These are phyloP conservation scores for Acanthamoeba royreba DNA, from an alignment of 208 protist genomes.

Conservation along the genomic window DNA sequence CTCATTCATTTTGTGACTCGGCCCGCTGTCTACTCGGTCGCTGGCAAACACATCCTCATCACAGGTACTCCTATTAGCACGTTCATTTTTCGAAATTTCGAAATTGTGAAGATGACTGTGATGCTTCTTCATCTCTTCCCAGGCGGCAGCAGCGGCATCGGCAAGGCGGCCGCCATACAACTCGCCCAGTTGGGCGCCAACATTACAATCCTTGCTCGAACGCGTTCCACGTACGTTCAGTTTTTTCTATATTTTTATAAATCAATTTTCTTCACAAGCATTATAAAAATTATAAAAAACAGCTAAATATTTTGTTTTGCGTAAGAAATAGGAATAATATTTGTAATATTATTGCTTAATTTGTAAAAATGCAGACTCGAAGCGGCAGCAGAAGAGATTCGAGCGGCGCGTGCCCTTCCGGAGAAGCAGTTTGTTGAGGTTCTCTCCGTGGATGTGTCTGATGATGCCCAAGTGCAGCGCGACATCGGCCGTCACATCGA, in stretches of 20 bases:
- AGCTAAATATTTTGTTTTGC: too few species aligned
- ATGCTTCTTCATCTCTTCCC: background rate
- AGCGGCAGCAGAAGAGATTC: conserved; percentile 9
- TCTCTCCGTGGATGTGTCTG: conserved; percentile 38
- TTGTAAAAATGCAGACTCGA: background rate
- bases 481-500: background rate
- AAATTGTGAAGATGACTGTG: background rate
- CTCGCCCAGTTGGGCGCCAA: conserved; percentile 27
- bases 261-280: background rate
- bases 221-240: background rate
- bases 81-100: background rate
- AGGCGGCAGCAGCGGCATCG: conserved; percentile 56
- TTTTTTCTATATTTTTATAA: background rate
- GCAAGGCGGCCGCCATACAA: conserved; percentile 44
- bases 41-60: conserved; percentile 55
- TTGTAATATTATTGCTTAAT: background rate
- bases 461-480: background rate
- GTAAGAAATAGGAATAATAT: too few species aligned
- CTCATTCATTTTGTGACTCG: background rate
- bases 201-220: conserved; percentile 57
- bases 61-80: conserved; percentile 58
- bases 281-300: too few species aligned
- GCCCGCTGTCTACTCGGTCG: background rate
- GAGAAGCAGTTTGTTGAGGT: conserved; percentile 33
- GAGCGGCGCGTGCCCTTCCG: background rate